Evolutionary conservation across 2,329 filamentous ascomycete genomes (phyloP).

Genomic region (Neoascochyta sp.): DNA sequence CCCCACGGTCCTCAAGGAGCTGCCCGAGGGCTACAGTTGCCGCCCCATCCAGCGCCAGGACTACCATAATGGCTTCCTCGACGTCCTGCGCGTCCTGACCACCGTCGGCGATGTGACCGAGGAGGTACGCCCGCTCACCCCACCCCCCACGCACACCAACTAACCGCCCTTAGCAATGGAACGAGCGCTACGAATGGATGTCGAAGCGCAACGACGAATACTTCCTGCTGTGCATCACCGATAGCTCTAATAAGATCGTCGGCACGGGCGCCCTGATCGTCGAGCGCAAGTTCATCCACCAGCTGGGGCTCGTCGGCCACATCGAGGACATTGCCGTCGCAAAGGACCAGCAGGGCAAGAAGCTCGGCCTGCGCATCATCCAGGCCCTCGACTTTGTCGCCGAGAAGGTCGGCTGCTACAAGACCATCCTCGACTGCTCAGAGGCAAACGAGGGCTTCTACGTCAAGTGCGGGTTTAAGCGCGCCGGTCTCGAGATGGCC

Average conservation of each 20-base stretch:
- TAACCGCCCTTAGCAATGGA: constrained; percentile 49
- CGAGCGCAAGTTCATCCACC: constrained; percentile 90
- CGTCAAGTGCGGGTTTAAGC: constrained; percentile 91
- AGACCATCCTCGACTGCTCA: constrained; percentile 93
- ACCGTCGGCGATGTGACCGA: constrained; percentile 83
- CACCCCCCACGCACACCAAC: background rate
- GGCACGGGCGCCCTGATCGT: constrained; percentile 86
- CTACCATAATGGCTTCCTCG: constrained; percentile 78
- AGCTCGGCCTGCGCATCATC: constrained; percentile 86
- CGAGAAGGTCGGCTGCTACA: constrained; percentile 88
- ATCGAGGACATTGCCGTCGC: constrained; percentile 97
- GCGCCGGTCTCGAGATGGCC: constrained; percentile 92
- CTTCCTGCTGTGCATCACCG: constrained; percentile 81
- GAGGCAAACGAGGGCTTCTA: constrained; percentile 98
- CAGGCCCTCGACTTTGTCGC: constrained; percentile 89
- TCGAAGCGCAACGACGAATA: constrained; percentile 69
- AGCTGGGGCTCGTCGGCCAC: constrained; percentile 79
- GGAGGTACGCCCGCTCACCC: constrained; percentile 42
- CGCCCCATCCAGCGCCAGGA: constrained; percentile 76
- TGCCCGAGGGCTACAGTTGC: constrained; percentile 78
- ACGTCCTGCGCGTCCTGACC: constrained; percentile 85
- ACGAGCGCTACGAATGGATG: constrained; percentile 80
- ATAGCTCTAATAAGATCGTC: constrained; percentile 69
- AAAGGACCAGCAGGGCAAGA: constrained; percentile 96
- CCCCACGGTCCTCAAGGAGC: constrained; percentile 63